Base-by-base conservation (phyloP, 2,329 filamentous ascomycete genomes). In the Penicillium sp. region DNA sequence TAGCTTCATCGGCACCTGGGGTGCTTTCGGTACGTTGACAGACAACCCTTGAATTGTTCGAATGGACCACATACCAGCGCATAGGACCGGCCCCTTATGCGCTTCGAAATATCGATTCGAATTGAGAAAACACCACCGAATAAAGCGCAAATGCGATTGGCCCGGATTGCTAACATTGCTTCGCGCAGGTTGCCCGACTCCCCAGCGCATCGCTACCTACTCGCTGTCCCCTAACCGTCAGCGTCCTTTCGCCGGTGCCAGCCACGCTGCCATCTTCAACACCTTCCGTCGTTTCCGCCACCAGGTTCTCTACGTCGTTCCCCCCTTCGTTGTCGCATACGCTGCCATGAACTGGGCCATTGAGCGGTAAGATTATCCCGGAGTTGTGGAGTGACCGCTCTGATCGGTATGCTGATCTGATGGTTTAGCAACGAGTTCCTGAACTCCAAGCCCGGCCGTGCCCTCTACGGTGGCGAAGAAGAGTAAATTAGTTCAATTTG, bases 191-290 rank as follows among this genome's bases (percentile, higher is more conserved):
- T 69, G 65, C 63, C 60, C 67, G 44, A 70, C 66, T 36, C 68
- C 68, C 58, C 82, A 84, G 67, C 81, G 82, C 64, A 75, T 86
- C 52, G 75, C 77, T 49, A 77, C 78, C 65, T 97, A 95, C 76
- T 80, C 85, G 60, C 70, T 99, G 61, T 86, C 88, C 63, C 75
- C 87, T 61, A 97, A 99, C 81, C 86, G 88, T 70, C 92, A 95
- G 78, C 85, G 88, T 67, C 88, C 90, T 57, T 80, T 95, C 61
- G 89, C 89, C 57, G 89, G 88, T 64, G 78, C 86, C 53, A 73
- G 80, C 58, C 77, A 92, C 73, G 87, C 86, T 61, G 92, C 91
- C 67, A 76, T 97, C 78, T 97, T 97, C 86, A 99, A 99, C 82
- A 86, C 83, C 64, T 95, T 87, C 81, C 86, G 93, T 73, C 84